A percentile compares a stretch with the other conserved stretches of the same genome.
phyloP scores from a whole-genome alignment of 306 rosid species.

The Boehmeria nivea region DNA sequence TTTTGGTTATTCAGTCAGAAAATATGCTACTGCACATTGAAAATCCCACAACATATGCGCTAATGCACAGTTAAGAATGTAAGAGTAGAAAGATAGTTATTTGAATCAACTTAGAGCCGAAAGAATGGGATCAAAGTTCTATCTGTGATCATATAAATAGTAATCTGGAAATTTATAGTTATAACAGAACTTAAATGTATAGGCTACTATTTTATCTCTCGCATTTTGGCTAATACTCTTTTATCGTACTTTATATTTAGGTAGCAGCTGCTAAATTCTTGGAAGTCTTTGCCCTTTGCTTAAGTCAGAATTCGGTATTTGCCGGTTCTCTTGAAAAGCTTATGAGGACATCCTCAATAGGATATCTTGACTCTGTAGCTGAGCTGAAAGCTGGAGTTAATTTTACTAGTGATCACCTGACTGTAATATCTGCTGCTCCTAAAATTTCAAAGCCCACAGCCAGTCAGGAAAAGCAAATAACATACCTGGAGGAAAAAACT shows the following conservation, averaged over 20 bases:
- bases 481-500: constrained; percentile 22
- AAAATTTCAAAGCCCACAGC: constrained; percentile 32
- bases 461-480: constrained; percentile 41
- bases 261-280: constrained; percentile 68
- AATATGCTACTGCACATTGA: too few species aligned
- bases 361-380: constrained; percentile 68
- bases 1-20: too few species aligned
- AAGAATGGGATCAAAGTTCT: too few species aligned
- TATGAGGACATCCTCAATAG: constrained; percentile 54
- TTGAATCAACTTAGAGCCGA: too few species aligned
- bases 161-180: too few species aligned
- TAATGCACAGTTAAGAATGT: too few species aligned
- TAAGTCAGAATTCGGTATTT: constrained; percentile 71
- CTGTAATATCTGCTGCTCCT: constrained; percentile 33
- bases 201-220: too few species aligned
- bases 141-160: too few species aligned
- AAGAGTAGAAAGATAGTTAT: too few species aligned
- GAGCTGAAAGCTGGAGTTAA: constrained; percentile 70
- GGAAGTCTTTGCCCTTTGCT: constrained; percentile 70
- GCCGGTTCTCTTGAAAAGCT: constrained; percentile 70
- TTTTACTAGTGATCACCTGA: too few species aligned
- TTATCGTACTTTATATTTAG: constrained; percentile 26
- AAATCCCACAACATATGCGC: too few species aligned
- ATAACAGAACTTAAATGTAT: background rate
- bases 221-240: background rate